Conservation (phyloP, 2,329 filamentous ascomycete genomes). For the Talaromyces sp. region DNA sequence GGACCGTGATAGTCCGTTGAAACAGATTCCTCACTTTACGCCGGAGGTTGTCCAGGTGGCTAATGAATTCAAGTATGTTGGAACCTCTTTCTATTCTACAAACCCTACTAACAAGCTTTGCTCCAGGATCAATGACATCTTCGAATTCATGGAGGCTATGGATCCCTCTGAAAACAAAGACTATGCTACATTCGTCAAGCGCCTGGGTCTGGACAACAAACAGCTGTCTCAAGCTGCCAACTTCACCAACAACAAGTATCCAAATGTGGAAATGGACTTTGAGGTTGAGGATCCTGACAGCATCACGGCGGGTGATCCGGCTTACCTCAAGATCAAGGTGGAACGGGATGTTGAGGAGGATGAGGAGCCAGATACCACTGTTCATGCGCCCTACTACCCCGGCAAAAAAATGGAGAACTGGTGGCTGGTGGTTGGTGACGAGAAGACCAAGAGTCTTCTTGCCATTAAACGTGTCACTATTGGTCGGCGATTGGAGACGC, state of each 20-base stretch:
- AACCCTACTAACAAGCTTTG: conserved; percentile 14
- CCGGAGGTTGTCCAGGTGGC: conserved; percentile 77
- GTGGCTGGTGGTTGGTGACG: conserved; percentile 96
- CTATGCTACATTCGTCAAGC: conserved; percentile 70
- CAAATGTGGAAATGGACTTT: conserved; percentile 87
- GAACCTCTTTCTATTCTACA: conserved; percentile 22
- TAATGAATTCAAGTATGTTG: conserved; percentile 66
- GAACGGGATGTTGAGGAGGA: conserved; percentile 69
- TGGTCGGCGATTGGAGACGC: conserved; percentile 67
- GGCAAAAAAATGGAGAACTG: conserved; percentile 91
- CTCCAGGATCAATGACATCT: conserved; percentile 80
- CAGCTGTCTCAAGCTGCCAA: conserved; percentile 85
- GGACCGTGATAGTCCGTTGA: conserved; percentile 93
- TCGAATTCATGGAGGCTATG: conserved; percentile 99
- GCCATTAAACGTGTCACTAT: conserved; percentile 95
- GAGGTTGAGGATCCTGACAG: conserved; percentile 75
- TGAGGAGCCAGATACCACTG: conserved; percentile 71
- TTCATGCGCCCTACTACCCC: conserved; percentile 94
- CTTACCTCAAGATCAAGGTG: conserved; percentile 78
- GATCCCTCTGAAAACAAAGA: conserved; percentile 87
- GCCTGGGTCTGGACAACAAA: conserved; percentile 69
- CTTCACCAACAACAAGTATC: conserved; percentile 96
- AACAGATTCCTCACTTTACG: conserved; percentile 94
- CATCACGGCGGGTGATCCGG: conserved; percentile 72
- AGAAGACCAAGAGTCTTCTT: conserved; percentile 77